Evolutionary conservation across 768 basidiomycete species (phyloP).

Genomic region (Ramaria sp.): DNA sequence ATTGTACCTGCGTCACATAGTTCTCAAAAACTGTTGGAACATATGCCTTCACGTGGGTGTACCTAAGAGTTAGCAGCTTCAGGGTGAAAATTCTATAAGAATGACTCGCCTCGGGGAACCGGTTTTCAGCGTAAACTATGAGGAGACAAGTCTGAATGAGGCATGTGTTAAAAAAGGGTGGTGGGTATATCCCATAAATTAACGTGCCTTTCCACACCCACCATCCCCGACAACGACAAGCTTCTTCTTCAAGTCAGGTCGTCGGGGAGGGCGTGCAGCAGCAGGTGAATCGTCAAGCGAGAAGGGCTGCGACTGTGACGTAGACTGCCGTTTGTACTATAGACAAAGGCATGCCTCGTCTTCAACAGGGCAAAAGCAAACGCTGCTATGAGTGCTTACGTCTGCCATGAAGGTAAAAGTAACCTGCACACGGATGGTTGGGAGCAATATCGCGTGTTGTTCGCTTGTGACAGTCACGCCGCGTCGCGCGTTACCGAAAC

Average conservation of each 20-base stretch:
- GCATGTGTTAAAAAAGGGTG: not conserved
- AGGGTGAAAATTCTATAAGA: not conserved
- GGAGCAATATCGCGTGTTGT: not conserved
- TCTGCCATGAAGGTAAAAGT: not conserved
- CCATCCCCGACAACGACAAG: conserved; percentile 85
- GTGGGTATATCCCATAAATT: not conserved
- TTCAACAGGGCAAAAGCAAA: not conserved
- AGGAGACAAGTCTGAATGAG: conserved; percentile 74
- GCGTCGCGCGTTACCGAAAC: not conserved
- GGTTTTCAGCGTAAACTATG: conserved; percentile 93
- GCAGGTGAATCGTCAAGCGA: not conserved
- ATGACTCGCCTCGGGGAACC: conserved; percentile 80
- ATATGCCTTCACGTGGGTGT: conserved; percentile 48
- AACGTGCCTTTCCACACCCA: conserved; percentile 28
- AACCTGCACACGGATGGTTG: not conserved
- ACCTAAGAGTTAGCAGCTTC: not conserved
- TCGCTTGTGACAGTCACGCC: not conserved
- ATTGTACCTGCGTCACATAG: conserved; percentile 79
- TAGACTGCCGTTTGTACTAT: not conserved
- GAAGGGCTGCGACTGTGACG: not conserved
- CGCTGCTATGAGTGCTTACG: not conserved
- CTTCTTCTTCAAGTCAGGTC: conserved; percentile 79
- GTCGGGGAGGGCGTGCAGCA: conserved; percentile 5
- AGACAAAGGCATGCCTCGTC: not conserved
- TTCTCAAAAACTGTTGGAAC: conserved; percentile 93